A percentile compares a stretch with the other conserved stretches of the same genome.
Conservation (phyloP, 192 early-diverging fungal species). For the Backusella sp. region DNA sequence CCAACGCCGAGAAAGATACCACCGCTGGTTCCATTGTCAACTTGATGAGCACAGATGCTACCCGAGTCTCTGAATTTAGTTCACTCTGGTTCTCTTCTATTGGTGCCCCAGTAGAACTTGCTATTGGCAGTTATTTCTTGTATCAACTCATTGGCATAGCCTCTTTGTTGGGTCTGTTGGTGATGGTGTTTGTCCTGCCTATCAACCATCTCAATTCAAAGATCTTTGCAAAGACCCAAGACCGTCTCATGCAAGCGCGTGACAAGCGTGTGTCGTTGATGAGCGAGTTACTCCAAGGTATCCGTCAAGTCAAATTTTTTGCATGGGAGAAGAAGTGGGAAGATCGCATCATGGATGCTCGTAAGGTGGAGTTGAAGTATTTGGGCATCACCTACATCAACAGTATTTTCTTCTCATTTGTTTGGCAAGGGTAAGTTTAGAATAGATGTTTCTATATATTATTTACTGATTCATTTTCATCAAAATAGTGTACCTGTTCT, state of each 20-base stretch:
- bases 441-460: not conserved
- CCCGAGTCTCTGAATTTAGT: conserved; percentile 52
- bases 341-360: conserved; percentile 52
- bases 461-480: not conserved
- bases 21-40: conserved; percentile 64
- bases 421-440: conserved; percentile 37
- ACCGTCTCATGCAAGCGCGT: conserved; percentile 56
- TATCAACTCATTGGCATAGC: conserved; percentile 79
- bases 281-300: conserved; percentile 63
- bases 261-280: conserved; percentile 79
- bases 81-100: conserved; percentile 51
- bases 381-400: conserved; percentile 14
- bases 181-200: conserved; percentile 50
- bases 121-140: conserved; percentile 64
- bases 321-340: conserved; percentile 45
- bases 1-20: conserved; percentile 25
- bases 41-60: conserved; percentile 70
- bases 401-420: conserved; percentile 1
- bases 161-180: conserved; percentile 68
- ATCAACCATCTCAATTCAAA: conserved; percentile 38
- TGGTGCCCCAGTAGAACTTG: conserved; percentile 57
- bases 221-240: conserved; percentile 46
- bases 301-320: conserved; percentile 63
- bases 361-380: conserved; percentile 45
- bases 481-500: conserved; percentile 24